These are phyloP conservation scores for Penicillium paxilli DNA, from an alignment of 495 filamentous ascomycete genomes.

Conservation along the genomic window DNA sequence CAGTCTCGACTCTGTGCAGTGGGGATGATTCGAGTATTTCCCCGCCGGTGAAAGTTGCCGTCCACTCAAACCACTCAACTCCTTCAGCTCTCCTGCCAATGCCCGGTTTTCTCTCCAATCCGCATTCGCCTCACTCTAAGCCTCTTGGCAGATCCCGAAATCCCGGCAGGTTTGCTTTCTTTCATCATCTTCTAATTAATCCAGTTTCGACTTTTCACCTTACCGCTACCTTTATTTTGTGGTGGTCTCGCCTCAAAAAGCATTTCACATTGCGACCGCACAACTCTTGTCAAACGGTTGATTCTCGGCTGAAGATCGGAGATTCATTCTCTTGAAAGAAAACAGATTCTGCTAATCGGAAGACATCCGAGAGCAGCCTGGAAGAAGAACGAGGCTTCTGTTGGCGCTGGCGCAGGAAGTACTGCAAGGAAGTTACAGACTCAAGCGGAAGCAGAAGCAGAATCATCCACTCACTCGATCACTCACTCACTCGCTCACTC, in stretches of 20 bases:
- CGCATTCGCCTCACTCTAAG: neutral
- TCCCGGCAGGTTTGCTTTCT: neutral
- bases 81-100: neutral
- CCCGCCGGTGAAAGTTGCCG: slow-evolving; percentile 5
- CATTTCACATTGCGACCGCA: neutral
- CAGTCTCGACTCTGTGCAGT: neutral
- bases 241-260: too few species aligned
- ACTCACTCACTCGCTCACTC: neutral
- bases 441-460: too few species aligned
- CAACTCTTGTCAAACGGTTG: neutral
- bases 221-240: neutral
- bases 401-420: too few species aligned
- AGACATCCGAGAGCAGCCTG: neutral
- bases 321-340: neutral
- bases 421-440: too few species aligned
- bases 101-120: neutral
- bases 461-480: neutral
- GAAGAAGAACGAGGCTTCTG: too few species aligned
- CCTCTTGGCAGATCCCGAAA: neutral
- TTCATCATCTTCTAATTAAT: neutral
- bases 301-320: neutral
- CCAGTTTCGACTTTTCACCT: neutral
- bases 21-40: neutral
- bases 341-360: too few species aligned
- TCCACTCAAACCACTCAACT: slow-evolving; percentile 2